These are phyloP conservation scores for Penicillium ochrochloron DNA, from an alignment of 495 filamentous ascomycete species.

Conservation along the genomic window DNA sequence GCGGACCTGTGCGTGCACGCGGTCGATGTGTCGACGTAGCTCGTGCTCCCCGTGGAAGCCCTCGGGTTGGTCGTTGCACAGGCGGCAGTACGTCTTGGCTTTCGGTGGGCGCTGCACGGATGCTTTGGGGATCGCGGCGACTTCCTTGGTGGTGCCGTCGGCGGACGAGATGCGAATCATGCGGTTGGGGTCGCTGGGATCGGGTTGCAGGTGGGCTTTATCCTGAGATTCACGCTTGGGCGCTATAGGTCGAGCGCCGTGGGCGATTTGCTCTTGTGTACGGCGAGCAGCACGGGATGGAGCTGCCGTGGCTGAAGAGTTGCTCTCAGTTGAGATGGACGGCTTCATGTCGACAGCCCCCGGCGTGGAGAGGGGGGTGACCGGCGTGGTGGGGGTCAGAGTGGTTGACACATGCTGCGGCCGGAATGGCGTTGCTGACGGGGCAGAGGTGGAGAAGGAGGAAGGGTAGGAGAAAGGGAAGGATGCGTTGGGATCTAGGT, in stretches of 20 bases:
- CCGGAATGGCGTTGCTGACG: constrained; percentile 33
- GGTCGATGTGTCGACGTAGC: constrained; percentile 81
- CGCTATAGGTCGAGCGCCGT: constrained; percentile 49
- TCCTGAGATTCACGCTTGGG: constrained; percentile 45
- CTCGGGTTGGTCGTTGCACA: constrained; percentile 77
- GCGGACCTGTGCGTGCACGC: constrained; percentile 72
- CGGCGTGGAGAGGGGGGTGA: constrained; percentile 12
- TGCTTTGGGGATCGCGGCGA: constrained; percentile 68
- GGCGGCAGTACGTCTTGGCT: constrained; percentile 72
- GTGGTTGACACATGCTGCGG: constrained; percentile 20
- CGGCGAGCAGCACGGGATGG: constrained; percentile 47
- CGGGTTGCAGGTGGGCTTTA: constrained; percentile 27
- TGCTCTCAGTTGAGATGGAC: constrained; percentile 41
- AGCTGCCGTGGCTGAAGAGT: constrained; percentile 31
- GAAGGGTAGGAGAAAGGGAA: constrained; percentile 37
- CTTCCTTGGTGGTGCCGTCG: constrained; percentile 62
- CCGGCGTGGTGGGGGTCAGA: constrained; percentile 6
- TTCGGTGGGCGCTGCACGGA: constrained; percentile 77
- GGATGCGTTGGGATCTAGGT: constrained; percentile 34
- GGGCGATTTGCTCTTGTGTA: constrained; percentile 50
- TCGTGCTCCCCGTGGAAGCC: constrained; percentile 96
- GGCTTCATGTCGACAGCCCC: constrained; percentile 41
- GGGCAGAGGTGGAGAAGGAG: constrained; percentile 44
- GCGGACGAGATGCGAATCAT: constrained; percentile 61
- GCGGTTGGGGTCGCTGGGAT: constrained; percentile 42